Conservation (phyloP, 306 rosid species). For the Erythrophleum fordii region DNA sequence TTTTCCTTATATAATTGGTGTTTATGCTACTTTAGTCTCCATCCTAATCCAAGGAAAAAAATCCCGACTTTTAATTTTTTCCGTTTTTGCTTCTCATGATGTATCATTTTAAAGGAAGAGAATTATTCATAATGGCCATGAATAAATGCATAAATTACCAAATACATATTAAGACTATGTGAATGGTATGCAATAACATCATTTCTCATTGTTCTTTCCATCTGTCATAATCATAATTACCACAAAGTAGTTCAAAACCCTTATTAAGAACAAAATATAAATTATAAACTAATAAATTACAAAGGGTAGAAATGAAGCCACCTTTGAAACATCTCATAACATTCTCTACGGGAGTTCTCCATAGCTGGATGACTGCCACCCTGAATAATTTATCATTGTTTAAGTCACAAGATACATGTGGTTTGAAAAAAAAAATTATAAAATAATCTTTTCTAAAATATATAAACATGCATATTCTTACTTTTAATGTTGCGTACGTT, state of each 20-base stretch:
- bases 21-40: no score
- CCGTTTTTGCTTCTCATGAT: no score
- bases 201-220: not conserved
- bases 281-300: not conserved
- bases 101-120: no score
- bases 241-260: not conserved
- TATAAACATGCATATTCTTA: not conserved
- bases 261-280: not conserved
- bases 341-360: constrained; percentile 30
- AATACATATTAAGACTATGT: no score
- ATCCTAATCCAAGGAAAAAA: no score
- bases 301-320: constrained; percentile 28
- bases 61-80: no score
- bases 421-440: not conserved
- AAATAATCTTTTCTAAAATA: not conserved
- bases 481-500: constrained; percentile 4
- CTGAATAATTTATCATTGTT: not conserved
- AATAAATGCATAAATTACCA: no score
- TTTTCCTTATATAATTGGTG: no score
- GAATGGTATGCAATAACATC: no score
- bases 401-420: not conserved
- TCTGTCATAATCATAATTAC: no score
- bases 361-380: constrained; percentile 34
- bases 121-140: no score
- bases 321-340: constrained; percentile 27